Base-by-base conservation (phyloP, 257 asterid genomes). In the Fraxinus anomala region DNA sequence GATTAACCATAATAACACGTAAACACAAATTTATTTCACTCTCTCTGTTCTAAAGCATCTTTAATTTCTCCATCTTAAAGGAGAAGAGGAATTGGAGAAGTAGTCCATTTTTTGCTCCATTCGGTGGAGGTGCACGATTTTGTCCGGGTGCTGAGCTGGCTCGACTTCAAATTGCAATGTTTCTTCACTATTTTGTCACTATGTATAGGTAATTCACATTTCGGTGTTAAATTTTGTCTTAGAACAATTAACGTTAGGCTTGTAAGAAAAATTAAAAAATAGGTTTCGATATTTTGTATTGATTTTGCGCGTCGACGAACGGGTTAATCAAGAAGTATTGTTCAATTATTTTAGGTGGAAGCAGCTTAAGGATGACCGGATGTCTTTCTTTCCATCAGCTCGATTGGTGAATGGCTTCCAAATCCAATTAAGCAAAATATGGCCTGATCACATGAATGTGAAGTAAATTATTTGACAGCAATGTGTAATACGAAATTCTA, bases 81-180 rank as follows among this genome's bases (percentile, higher is more conserved):
- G 96, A 92, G 79, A 94, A 92, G 89, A 86, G 97, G 78, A 94
- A 92, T 51, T 94, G 98, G 97, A 87, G 97, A 88, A 89, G 74
- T 72, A 85, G 96, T 73, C 88, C 89, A 69, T 80, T 82, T 81
- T 94, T 92, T 79, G 87, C 94, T 19, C 98, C 98, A 24, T 94
- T 92, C 76, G 98, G 98, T 13, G 98, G 98, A 78, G 98, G 98
- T 23, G 83, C 88, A 61, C 88, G 98, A 77, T 94, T 94, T 67
- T 94, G 98, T 73, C 98, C 98, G 6, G 98, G 98, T 69, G 98
- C 98, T 33, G 98, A 94, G 86, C 79, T 94, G 80, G 96, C 97
- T 56, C 96, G 98, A 71, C 97, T 94, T 84, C 98, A 92, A 81
- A 91, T 94, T 21, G 96, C 97, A 6, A 84, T 94, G 76, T 94